Evolutionary conservation across 2,329 filamentous ascomycete species (phyloP).

Genomic region (Aspergillus sp.): DNA sequence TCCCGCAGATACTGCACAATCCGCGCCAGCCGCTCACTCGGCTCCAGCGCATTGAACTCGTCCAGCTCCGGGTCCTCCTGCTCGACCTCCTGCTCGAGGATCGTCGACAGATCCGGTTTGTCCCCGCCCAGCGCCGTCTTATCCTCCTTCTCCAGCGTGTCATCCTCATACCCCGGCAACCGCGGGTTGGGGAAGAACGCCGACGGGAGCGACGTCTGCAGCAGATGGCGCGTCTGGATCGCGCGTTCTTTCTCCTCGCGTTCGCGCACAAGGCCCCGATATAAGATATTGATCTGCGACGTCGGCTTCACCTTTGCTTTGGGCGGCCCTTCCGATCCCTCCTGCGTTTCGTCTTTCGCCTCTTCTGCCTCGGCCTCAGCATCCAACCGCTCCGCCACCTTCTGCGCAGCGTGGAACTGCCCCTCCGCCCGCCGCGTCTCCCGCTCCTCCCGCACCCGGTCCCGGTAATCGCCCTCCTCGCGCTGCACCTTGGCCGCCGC

Average conservation of each 20-base stretch:
- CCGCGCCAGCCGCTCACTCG: conserved; percentile 63
- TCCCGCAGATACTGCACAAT: conserved; percentile 69
- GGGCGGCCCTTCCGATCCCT: conserved; percentile 8
- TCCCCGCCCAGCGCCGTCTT: conserved; percentile 64
- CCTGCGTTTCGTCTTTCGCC: conserved; percentile 5
- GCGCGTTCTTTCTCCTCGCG: conserved; percentile 59
- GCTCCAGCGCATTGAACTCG: conserved; percentile 69
- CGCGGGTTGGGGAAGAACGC: conserved; percentile 36
- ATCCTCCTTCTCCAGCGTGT: conserved; percentile 70
- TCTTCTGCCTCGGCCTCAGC: conserved; percentile 44
- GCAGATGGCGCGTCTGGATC: conserved; percentile 28
- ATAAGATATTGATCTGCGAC: conserved; percentile 71
- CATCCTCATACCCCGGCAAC: conserved; percentile 66
- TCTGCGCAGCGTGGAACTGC: conserved; percentile 74
- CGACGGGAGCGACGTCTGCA: conserved; percentile 32
- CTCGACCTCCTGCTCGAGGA: conserved; percentile 56
- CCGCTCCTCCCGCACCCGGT: conserved; percentile 66
- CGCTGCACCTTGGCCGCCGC: conserved; percentile 60
- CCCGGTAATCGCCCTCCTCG: conserved; percentile 69
- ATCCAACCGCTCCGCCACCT: conserved; percentile 74
- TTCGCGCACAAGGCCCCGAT: conserved; percentile 69
- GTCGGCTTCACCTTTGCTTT: conserved; percentile 48
- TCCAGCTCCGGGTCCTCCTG: conserved; percentile 78
- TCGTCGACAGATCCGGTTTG: conserved; percentile 35
- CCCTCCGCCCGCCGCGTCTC: conserved; percentile 67